These are phyloP conservation scores for Diaporthe citri DNA, from an alignment of 2,329 filamentous ascomycete genomes.

Conservation along the genomic window DNA sequence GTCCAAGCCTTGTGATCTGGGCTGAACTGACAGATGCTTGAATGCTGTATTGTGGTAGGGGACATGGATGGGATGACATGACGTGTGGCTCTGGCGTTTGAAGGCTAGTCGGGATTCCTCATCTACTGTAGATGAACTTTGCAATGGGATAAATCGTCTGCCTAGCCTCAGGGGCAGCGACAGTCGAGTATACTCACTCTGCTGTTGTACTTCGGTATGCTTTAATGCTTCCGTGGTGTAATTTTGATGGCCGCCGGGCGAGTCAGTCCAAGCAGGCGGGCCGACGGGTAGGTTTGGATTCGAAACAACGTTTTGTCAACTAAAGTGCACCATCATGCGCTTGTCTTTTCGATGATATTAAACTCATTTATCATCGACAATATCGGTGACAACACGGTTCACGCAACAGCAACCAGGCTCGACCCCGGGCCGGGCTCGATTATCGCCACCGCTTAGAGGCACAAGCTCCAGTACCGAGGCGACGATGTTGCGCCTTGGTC, in stretches of 20 bases:
- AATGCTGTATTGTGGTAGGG: not conserved
- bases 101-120: not conserved
- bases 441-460: not conserved
- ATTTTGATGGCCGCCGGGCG: not conserved
- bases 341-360: not conserved
- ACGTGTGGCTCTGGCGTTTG: constrained; percentile 8
- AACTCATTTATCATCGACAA: not conserved
- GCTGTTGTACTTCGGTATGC: not conserved
- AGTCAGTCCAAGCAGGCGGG: constrained; percentile 8
- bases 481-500: not conserved
- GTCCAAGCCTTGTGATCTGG: constrained; percentile 64
- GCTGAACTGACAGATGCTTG: not conserved
- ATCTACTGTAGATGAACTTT: constrained; percentile 3
- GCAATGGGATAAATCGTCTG: not conserved
- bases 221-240: constrained; percentile 1
- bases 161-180: not conserved
- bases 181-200: not conserved
- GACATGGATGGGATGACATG: constrained; percentile 9
- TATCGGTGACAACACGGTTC: too few relatives aligned
- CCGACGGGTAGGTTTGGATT: constrained; percentile 15
- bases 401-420: not conserved
- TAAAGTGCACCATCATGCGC: constrained; percentile 12
- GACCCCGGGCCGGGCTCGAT: not conserved
- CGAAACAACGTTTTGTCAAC: constrained; percentile 5
- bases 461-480: not conserved